Base-by-base conservation (phyloP, 257 asterid species). In the Scutellaria galericulata region DNA sequence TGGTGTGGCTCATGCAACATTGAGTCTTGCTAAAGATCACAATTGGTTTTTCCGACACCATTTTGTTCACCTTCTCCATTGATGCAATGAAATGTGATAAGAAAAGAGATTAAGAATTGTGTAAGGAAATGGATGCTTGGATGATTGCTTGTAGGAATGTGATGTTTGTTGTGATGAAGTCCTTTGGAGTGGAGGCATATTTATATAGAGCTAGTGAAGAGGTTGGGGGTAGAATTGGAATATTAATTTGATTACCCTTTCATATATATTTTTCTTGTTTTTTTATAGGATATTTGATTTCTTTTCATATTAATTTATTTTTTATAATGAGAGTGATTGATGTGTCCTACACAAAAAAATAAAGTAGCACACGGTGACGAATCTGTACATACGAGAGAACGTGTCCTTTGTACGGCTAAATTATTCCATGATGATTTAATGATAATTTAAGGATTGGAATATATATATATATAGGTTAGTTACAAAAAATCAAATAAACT, bases 21-120 rank as follows among this genome's bases (percentile, higher is more conserved):
- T 74, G 72, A 48, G 79, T 87, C 87, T 83, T 81, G 90, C 96
- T 89, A 68, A 91, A 92, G 75, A 92, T 79, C 77, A 92, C 97
- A 56, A 92, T 75, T 0, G 97, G 96, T 76, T 85, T 82, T 31
- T 92, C 89, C 0, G 86, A 74, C 67, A 88, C 96, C 84, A 92
- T 83, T 77, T 79, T 81, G 79, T 64, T 82, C 42, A 92, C 77
- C 56, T 63, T 83, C 59, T 91, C 97, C 97, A 91, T 91, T 78
- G 73, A 6, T 51, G 66, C 42, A 53, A 18, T 18, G 18, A 59
- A 13, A 0, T 7, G n/a, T 45, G n/a, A 42, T 22, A 3, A n/a
- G 35, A 15, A 20, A 13, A 52, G 15, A 48, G 35, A 4, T 74
- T 71, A n/a, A 24, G 57, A 13, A 45, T 37, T 40, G 66, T 31